Percentiles rank a stretch among this genome's conserved stretches.
Conservation (phyloP, 2,329 filamentous ascomycete species). For the Beauveria asiatica region DNA sequence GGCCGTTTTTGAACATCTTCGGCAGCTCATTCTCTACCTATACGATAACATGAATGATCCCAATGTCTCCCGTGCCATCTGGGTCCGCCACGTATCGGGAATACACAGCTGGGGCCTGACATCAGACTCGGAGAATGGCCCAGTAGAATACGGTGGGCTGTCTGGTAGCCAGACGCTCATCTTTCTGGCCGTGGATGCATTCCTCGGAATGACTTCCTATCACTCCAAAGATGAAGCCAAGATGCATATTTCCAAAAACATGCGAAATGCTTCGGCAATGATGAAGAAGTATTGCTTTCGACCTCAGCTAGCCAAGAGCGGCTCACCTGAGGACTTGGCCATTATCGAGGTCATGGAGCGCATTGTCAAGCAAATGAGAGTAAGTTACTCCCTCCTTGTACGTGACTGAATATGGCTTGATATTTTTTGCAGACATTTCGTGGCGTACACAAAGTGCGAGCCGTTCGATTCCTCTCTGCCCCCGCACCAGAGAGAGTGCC, state of each 20-base stretch:
- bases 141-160: not conserved
- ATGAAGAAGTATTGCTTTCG: not conserved
- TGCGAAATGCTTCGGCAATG: not conserved
- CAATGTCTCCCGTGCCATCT: slow-evolving; percentile 1
- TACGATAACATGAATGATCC: slow-evolving; percentile 1
- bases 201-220: not conserved
- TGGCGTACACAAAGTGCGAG: slow-evolving; percentile 4
- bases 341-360: slow-evolving; percentile 2
- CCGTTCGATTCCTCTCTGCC: not conserved
- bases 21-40: not conserved
- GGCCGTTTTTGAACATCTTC: not conserved
- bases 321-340: not conserved
- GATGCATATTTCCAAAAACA: slow-evolving; percentile 4
- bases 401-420: not conserved
- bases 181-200: not conserved
- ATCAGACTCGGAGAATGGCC: not conserved
- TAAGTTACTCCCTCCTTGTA: not conserved
- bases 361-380: slow-evolving; percentile 6
- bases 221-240: not conserved
- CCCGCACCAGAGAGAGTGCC: slow-evolving; percentile 1
- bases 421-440: not conserved
- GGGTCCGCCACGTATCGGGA: slow-evolving; percentile 3
- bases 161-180: slow-evolving; percentile 5
- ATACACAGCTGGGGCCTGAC: slow-evolving; percentile 6
- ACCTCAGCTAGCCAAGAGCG: not conserved